Percentiles rank a stretch among this genome's conserved stretches.
phyloP scores from a whole-genome alignment of 208 protist species.

The Leishmania mexicana region DNA sequence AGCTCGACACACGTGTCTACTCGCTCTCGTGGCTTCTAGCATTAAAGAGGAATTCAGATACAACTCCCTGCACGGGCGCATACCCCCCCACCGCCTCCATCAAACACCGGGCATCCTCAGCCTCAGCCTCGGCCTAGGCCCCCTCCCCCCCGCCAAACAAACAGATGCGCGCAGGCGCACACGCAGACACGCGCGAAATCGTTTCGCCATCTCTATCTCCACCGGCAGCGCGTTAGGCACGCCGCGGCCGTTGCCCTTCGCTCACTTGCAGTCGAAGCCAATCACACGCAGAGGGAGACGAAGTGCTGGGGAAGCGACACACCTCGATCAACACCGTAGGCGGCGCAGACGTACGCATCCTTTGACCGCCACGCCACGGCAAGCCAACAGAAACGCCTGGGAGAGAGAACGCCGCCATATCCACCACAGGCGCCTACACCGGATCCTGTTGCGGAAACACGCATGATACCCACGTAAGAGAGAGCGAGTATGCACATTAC shows the following conservation, averaged over 20 bases:
- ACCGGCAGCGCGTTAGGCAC: background rate
- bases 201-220: background rate
- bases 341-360: background rate
- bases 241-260: background rate
- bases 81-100: background rate
- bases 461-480: background rate
- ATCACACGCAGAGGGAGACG: background rate
- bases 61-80: background rate
- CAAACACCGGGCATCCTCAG: too few relatives aligned
- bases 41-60: background rate
- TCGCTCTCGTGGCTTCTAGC: background rate
- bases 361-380: background rate
- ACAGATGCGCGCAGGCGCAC: background rate
- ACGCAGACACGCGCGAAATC: background rate
- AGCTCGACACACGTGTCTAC: background rate
- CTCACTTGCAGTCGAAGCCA: background rate
- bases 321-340: background rate
- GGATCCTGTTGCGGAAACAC: background rate
- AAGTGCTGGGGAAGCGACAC: background rate
- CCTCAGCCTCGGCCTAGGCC: background rate
- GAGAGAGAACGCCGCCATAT: background rate
- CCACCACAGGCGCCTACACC: background rate
- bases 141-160: background rate
- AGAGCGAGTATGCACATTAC: background rate
- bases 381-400: background rate